Evolutionary conservation across 495 filamentous ascomycete genomes (phyloP), one percentile per base, ranked within the genome.

Genomic region (Trichocladium uniseriatum): DNA sequence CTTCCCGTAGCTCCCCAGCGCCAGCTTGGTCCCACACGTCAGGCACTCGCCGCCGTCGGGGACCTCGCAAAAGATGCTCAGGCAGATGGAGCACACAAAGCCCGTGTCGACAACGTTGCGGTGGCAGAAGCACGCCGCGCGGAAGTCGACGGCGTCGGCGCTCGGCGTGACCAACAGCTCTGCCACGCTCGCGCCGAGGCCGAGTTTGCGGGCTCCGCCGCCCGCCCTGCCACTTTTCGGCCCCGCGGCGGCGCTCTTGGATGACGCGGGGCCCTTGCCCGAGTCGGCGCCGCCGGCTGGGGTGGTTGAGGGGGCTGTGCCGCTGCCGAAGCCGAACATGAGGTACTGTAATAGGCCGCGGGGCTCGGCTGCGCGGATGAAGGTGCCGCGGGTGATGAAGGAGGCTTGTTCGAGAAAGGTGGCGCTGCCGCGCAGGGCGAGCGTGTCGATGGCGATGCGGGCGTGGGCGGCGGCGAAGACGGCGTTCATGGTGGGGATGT

Each of bases 101-200:
- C 88, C 92, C 21, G 92, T 78, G 69, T 95, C 87, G 47, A 98
- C 84, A 13, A 97, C 89, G 20, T 76, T 78, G 28, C 91, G 76
- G 67, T 98, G 92, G 64, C 92, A 98, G 65, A 98, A 98, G 67
- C 92, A 98, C 13, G 92, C 92, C 6, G 92, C 91, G 9, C 94
- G 77, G 63, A 98, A 98, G 72, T 98, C 94, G 32, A 98, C 92
- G 38, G 83, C 78, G 27, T 86, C 84, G n/a, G 86, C 80, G 11
- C 82, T 86, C 0, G 92, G 92, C 14, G 83, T 69, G 8, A 94
- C 73, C 29, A 97, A 62, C 20, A 59, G 19, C n/a, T 66, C 61
- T 0, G 55, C 54, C 6, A 63, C 60, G 41, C 48, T 49, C 4
- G 52, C 49, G 19, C 48, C 42, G 1, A 37, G 31, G 13, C 46